Evolutionary conservation across 768 basidiomycete species (phyloP), one percentile per base, ranked within the genome.

Genomic region (Hygrophoropsis aurantiaca): DNA sequence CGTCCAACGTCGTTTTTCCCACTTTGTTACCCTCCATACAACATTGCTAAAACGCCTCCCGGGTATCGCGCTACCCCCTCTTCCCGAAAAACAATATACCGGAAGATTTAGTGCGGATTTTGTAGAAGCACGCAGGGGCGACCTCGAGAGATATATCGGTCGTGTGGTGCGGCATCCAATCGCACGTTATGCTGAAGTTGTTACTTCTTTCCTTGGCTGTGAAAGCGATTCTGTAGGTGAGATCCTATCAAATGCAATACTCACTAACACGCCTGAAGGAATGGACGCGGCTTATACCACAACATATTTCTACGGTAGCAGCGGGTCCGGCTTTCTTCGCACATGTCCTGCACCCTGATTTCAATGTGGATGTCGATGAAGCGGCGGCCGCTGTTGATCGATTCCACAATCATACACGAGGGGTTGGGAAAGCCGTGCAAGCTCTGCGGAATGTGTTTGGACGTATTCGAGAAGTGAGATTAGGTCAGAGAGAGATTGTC

Each of bases 11-110:
- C 83, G 91, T 6, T 94, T 88, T 68, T 90, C 90, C 3, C 87
- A 93, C 49, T 94, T 94, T 56, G 81, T 85, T 21, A 74, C 84
- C 41, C 74, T 94, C 24, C 85, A 91, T 53, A 82, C 85, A 2
- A 81, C 84, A 8, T 68, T 94, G 40, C 72, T 76, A 16, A 72
- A 81, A 19, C 74, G 84, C 7, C 77, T 91, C 3, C 87, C 88
- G 5, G 87, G 87, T 0, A 80, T 93, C 23, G 82, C 82, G 3
- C 72, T 94, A 2, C 90, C 91, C 0, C 86, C 88, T 0, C 74
- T 94, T 7, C 91, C 91, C 0, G 89, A 90, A 61, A 92, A 92
- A 58, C 85, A 88, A 54, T 90, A 93, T 52, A 74, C 87, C 1
- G 88, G 88, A 2, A 73, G 89, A 8, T 92, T 93, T 62, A 87